These are phyloP conservation scores for Emmonsia crescens DNA, from an alignment of 2,329 filamentous ascomycete genomes.

Conservation along the genomic window DNA sequence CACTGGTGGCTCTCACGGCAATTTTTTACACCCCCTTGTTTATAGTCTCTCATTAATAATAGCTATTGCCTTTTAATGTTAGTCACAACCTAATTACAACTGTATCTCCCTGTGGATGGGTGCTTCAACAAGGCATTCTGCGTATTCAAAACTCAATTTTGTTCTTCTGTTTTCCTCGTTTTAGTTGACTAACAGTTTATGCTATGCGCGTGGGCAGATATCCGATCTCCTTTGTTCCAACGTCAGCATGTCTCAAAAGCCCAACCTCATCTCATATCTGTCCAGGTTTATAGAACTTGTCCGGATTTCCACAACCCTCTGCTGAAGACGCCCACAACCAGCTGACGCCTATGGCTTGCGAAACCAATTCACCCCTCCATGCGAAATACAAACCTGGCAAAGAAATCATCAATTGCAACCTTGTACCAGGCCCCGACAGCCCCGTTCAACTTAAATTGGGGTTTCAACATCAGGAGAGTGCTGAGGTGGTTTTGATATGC, in stretches of 20 bases:
- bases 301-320: background rate
- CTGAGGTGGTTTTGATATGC: too few species aligned
- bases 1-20: too few species aligned
- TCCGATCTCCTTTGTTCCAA: background rate
- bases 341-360: too few species aligned
- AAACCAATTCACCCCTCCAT: too few species aligned
- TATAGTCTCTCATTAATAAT: background rate
- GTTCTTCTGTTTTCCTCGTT: background rate
- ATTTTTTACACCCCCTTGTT: background rate
- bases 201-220: too few species aligned
- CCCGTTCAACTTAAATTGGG: too few species aligned
- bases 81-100: too few species aligned
- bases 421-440: too few species aligned
- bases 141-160: background rate
- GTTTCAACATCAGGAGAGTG: too few species aligned
- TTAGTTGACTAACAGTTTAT: background rate
- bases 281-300: background rate
- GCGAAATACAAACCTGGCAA: too few species aligned
- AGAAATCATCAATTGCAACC: too few species aligned
- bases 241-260: background rate
- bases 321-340: background rate
- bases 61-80: too few species aligned
- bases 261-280: background rate
- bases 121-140: background rate
- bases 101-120: background rate